phyloP scores from a whole-genome alignment of 139 green algal species.

The Chlorokybus atmophyticus region DNA sequence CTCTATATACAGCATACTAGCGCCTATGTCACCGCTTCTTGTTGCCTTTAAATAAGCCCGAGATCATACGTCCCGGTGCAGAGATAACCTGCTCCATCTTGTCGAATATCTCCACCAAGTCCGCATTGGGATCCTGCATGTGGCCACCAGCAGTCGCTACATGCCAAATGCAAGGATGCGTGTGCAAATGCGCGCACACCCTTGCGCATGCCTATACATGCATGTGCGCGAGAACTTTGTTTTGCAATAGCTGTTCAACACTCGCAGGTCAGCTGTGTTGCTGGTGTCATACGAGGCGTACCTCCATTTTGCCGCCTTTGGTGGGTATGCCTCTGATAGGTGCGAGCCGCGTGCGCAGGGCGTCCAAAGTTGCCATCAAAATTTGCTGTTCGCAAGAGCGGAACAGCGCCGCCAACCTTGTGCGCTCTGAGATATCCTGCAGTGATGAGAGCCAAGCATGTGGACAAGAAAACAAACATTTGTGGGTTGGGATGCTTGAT shows the following conservation, averaged over 20 bases:
- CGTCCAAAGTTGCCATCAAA: constrained; percentile 53
- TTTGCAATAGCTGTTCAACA: no score
- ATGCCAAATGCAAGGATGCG: neutral
- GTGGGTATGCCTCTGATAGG: constrained; percentile 92
- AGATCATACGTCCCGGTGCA: neutral
- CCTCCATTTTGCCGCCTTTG: constrained; percentile 51
- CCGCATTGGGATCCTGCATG: constrained; percentile 74
- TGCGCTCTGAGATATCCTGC: constrained; percentile 13
- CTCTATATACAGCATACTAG: neutral
- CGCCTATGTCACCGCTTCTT: neutral
- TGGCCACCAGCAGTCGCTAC: no score
- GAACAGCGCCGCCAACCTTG: constrained; percentile 46
- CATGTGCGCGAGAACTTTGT: no score
- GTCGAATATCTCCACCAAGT: constrained; percentile 87
- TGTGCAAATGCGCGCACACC: neutral
- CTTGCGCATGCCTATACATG: no score
- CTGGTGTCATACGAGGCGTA: constrained; percentile 2
- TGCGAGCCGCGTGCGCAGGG: constrained; percentile 49
- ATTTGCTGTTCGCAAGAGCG: constrained; percentile 58
- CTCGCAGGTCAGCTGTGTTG: neutral
- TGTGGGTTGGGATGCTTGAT: no score
- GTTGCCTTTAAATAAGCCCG: neutral
- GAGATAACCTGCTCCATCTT: constrained; percentile 53
- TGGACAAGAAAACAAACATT: no score
- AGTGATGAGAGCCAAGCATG: no score